phyloP scores from a whole-genome alignment of 495 filamentous ascomycete genomes.

The Bryoglossum gracile region DNA sequence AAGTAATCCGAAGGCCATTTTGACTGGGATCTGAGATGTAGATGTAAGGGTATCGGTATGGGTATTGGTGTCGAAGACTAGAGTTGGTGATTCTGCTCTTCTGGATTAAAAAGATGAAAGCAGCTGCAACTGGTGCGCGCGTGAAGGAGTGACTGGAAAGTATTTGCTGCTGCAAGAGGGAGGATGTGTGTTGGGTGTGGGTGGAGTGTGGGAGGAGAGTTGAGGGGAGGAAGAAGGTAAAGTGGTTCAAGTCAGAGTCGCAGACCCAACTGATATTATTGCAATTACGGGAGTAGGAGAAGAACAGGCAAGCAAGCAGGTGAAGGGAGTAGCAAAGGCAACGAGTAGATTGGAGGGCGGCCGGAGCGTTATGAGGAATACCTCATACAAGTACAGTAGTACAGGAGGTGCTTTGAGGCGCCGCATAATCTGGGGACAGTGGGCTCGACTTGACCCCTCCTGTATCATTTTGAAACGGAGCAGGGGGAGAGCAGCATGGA shows the following conservation, averaged over 20 bases:
- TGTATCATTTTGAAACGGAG: constrained; percentile 19
- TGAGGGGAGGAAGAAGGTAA: neutral
- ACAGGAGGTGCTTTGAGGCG: neutral
- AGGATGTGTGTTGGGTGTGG: neutral
- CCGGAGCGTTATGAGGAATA: neutral
- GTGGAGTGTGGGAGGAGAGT: neutral
- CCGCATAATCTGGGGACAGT: constrained; percentile 17
- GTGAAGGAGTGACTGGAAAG: constrained; percentile 19
- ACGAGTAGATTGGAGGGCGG: neutral
- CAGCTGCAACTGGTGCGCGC: constrained; percentile 23
- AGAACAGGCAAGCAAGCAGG: neutral
- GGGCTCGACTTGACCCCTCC: constrained; percentile 9
- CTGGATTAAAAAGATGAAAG: too few relatives aligned
- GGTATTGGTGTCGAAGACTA: too few relatives aligned
- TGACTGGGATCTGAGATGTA: too few relatives aligned
- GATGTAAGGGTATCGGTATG: too few relatives aligned
- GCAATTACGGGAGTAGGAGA: constrained; percentile 15
- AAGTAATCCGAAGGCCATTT: constrained; percentile 21
- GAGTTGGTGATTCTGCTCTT: too few relatives aligned
- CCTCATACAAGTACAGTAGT: too few relatives aligned
- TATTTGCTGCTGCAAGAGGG: too few relatives aligned
- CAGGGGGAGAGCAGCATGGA: neutral
- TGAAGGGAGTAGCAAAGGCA: neutral
- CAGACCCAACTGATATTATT: constrained; percentile 15
- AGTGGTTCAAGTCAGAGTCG: constrained; percentile 14